Base-by-base conservation (phyloP, 139 green algal genomes). In the Chlorella sp. region DNA sequence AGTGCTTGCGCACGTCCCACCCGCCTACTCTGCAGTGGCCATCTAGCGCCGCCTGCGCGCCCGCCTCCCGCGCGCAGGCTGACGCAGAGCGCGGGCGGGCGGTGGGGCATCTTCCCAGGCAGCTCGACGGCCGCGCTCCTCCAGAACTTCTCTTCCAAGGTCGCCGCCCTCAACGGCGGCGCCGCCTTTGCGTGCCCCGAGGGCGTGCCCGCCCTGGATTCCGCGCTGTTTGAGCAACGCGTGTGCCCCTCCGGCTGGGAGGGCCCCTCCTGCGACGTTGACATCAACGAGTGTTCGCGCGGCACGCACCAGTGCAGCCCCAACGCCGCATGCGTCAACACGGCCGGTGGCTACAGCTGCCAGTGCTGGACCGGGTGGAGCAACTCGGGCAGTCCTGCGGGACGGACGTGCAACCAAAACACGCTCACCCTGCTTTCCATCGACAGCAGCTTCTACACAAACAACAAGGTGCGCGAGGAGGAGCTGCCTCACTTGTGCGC, bases 271-370 rank as follows among this genome's bases (percentile, higher is more conserved):
- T 90, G 85, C 68, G 40, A 80, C 17, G 41, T 84, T 27, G 79
- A 88, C 65, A 79, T 90, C 70, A 74, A 90, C 60, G 82, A 88
- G 61, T 90, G 86, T 40, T 58, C 83, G 36, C 60, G 81, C 3
- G 78, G 69, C 46, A 79, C 71, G 17, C 69, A 83, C 31, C 45
- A 71, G 38, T 90, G 86, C 68, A 62, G 55, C 9, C 8, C 55
- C 0, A 83, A 89, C 46, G 83, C 83, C 11, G 84, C 71, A 23
- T 90, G 85, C 76, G 69, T 81, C 70, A 88, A 90, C 77, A 87
- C 68, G 41, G 23, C 35, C 1, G 85, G 85, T 23, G 53, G 62
- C 70, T 89, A 46, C 64, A 71, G n/a, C 45, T 90, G 85, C 77
- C 61, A 72, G n/a, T 90, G 85, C 79, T 65, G 63, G 64, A 55